A percentile compares a stretch with the other conserved stretches of the same genome.
Conservation (phyloP, 768 basidiomycete genomes). For the Cystobasidium ongulense region DNA sequence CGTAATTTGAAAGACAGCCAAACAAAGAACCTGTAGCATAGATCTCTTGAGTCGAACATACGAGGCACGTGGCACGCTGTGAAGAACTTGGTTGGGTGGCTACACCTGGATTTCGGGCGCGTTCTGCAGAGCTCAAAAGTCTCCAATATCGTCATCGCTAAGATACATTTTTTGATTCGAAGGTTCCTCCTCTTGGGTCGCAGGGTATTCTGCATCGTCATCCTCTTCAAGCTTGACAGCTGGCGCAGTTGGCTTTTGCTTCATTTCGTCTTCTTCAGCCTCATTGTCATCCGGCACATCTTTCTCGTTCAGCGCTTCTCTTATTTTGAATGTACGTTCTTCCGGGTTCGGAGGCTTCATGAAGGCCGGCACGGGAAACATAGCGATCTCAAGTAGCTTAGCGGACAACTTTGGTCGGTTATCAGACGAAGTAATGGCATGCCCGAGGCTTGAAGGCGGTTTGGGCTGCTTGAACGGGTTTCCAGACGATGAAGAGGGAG, state of each 20-base stretch:
- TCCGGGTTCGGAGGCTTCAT: constrained; percentile 12
- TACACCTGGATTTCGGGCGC: no score
- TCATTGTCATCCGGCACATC: constrained; percentile 23
- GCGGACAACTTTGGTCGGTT: neutral
- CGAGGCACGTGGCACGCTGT: no score
- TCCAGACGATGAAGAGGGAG: neutral
- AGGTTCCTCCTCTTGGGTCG: neutral
- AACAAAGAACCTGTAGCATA: neutral
- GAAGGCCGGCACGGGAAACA: neutral
- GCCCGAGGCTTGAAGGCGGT: neutral
- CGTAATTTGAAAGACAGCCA: no score
- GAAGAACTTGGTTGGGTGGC: no score
- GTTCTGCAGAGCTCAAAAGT: neutral
- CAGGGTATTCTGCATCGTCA: neutral
- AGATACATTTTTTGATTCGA: constrained; percentile 18
- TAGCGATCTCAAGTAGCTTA: constrained; percentile 23
- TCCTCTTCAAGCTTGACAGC: constrained; percentile 20
- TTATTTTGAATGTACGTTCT: neutral
- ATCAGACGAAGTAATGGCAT: neutral
- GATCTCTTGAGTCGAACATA: no score
- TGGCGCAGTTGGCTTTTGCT: constrained; percentile 2
- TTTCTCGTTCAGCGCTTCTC: constrained; percentile 23
- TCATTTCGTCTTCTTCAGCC: constrained; percentile 29
- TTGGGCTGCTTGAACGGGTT: constrained; percentile 13
- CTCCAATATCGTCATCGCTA: constrained; percentile 32